Percentiles rank a stretch among this genome's conserved stretches.
phyloP scores from a whole-genome alignment of 2,329 filamentous ascomycete genomes.

The Nigrospora oryzae region DNA sequence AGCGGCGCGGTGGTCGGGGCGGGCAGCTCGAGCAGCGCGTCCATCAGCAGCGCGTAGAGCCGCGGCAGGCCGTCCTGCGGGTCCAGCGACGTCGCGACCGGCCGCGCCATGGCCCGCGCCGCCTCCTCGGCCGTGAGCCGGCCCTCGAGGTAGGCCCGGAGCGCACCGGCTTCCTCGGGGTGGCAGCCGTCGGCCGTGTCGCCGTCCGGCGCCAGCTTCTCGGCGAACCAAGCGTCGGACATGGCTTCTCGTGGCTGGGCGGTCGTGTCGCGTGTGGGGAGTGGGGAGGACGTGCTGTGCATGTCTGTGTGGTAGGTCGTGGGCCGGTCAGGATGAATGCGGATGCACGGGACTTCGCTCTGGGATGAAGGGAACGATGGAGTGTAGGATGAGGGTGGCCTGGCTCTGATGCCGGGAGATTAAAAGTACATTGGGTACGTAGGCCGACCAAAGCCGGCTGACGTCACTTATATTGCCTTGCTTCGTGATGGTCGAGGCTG shows the following conservation, averaged over 20 bases:
- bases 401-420: too few relatives aligned
- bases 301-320: too few relatives aligned
- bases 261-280: too few relatives aligned
- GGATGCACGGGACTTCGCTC: too few relatives aligned
- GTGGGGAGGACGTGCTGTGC: too few relatives aligned
- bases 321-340: too few relatives aligned
- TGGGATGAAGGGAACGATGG: too few relatives aligned
- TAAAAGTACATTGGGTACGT: too few relatives aligned
- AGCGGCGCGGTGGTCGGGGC: neutral
- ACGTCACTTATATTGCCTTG: too few relatives aligned
- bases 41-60: slow-evolving; percentile 2
- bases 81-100: neutral
- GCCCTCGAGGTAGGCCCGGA: slow-evolving; percentile 1
- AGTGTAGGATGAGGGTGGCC: too few relatives aligned
- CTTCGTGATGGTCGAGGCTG: too few relatives aligned
- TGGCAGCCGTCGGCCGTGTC: slow-evolving; percentile 2
- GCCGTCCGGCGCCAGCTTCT: neutral
- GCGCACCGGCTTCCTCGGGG: slow-evolving; percentile 1
- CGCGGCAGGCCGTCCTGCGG: neutral
- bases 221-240: neutral
- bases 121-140: neutral
- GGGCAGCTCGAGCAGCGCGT: slow-evolving; percentile 4
- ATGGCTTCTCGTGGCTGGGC: neutral
- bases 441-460: too few relatives aligned
- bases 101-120: slow-evolving; percentile 1